These are phyloP conservation scores for Euphorbia schlechtendalii DNA, from an alignment of 441 rosid genomes.

Conservation along the genomic window DNA sequence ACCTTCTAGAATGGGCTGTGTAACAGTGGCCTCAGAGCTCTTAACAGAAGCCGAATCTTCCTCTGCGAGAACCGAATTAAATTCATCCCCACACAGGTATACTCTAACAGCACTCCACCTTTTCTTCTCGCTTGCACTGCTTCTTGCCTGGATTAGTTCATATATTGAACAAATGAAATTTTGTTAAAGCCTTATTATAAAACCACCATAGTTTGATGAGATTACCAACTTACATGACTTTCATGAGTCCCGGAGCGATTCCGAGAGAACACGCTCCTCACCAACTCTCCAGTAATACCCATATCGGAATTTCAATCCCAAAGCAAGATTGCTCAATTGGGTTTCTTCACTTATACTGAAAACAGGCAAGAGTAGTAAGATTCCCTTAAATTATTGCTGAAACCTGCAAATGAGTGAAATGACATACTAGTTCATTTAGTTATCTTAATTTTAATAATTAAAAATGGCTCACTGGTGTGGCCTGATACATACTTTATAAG, in stretches of 20 bases:
- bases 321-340: constrained; percentile 17
- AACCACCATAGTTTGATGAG: neutral
- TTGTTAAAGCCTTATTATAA: neutral
- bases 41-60: constrained; percentile 65
- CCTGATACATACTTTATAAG: constrained; percentile 4
- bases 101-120: constrained; percentile 59
- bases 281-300: constrained; percentile 74
- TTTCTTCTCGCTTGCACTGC: constrained; percentile 39
- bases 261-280: constrained; percentile 61
- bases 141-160: constrained; percentile 39
- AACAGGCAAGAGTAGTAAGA: constrained; percentile 16
- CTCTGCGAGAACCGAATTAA: constrained; percentile 64
- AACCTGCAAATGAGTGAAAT: constrained; percentile 22
- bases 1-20: constrained; percentile 29
- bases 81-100: constrained; percentile 65
- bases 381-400: constrained; percentile 26
- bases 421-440: constrained; percentile 22
- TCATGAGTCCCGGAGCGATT: constrained; percentile 40
- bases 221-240: constrained; percentile 32
- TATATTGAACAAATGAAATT: neutral
- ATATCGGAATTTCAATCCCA: constrained; percentile 26
- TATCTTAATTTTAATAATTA: neutral
- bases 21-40: constrained; percentile 46
- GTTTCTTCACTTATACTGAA: constrained; percentile 19
- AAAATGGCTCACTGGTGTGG: constrained; percentile 2